Percentiles rank a stretch among this genome's conserved stretches.
Conservation (phyloP, 2,329 filamentous ascomycete genomes). For the Colletotrichum salicis region DNA sequence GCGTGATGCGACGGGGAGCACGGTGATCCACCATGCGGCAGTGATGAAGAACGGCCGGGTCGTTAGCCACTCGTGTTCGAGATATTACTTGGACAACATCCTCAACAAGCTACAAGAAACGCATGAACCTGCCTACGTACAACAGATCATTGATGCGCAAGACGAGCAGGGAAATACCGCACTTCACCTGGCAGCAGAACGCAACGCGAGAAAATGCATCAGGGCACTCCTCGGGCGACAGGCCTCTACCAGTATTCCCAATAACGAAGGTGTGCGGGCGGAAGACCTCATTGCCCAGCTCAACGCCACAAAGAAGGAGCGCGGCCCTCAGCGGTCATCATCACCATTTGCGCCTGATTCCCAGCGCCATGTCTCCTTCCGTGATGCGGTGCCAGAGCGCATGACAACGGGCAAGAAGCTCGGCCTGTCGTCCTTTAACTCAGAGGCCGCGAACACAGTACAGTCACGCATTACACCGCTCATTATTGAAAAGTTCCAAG, state of each 20-base stretch:
- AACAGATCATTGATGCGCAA: constrained; percentile 81
- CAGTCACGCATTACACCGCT: constrained; percentile 76
- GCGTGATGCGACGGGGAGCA: constrained; percentile 83
- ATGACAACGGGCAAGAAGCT: constrained; percentile 50
- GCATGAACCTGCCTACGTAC: constrained; percentile 79
- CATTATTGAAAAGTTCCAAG: constrained; percentile 77
- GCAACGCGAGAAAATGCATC: constrained; percentile 89
- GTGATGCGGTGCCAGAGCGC: constrained; percentile 58
- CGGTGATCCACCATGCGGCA: constrained; percentile 94
- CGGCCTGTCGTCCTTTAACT: constrained; percentile 59
- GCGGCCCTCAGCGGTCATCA: constrained; percentile 78
- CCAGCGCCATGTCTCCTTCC: constrained; percentile 64
- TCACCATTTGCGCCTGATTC: constrained; percentile 74
- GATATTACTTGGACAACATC: constrained; percentile 93
- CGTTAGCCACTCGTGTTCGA: constrained; percentile 86
- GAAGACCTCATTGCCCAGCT: constrained; percentile 83
- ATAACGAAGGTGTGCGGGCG: constrained; percentile 83
- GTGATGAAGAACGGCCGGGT: constrained; percentile 84
- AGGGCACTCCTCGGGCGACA: constrained; percentile 82
- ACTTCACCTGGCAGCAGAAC: constrained; percentile 77
- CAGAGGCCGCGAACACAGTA: constrained; percentile 74
- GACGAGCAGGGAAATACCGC: constrained; percentile 93
- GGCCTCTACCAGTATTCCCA: constrained; percentile 84
- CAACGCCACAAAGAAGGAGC: constrained; percentile 75
- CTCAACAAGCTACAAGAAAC: constrained; percentile 86